Base-by-base conservation (phyloP, 1,139 yeast species). In the Blastobotrys malaysiensis region DNA sequence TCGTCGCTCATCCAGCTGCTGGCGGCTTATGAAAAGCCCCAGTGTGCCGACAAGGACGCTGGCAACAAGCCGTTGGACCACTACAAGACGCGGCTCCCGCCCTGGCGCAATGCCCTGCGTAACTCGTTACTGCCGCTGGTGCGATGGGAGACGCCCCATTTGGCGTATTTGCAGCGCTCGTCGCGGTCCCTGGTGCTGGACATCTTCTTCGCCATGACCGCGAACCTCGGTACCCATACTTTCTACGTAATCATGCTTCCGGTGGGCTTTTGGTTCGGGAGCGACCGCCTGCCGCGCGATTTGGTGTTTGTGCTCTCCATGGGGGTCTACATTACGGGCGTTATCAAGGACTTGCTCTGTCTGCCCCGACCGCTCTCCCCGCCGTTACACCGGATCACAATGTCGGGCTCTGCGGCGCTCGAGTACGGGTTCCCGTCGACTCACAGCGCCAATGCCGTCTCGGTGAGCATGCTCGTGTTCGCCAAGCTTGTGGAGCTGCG, bases 351-450 rank as follows among this genome's bases (percentile, higher is more conserved):
- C 69, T 84, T 77, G 63, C 76, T 90, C 64, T 93, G 98, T 68
- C 75, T 93, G 52, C 99, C 99, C 13, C 76, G 99, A 58, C 99
- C 99, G 1, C 73, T 83, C 57, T 86, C 96, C 1, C 99, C 99
- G 1, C 99, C 99, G 0, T 72, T 91, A 51, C 89, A 86, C 67
- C 77, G 99, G 62, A 84, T 93, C 63, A 90, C 98, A 26, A 81
- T 91, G 84, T 83, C 91, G 56, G 84, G 87, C 21, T 87, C 88
- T 61, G 95, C 98, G 0, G 82, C 96, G 0, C 83, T 86, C 64
- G 99, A 93, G 68, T 93, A 91, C 69, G 99, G 99, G 3, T 90
- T 91, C 64, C 99, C 99, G 0, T 83, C 90, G 49, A 86, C 96
- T 9, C 99, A 93, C 68, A 79, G 95, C 26, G 96, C 97, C 48